phyloP scores from a whole-genome alignment of 1,139 yeast genomes.

The Candida sp. region DNA sequence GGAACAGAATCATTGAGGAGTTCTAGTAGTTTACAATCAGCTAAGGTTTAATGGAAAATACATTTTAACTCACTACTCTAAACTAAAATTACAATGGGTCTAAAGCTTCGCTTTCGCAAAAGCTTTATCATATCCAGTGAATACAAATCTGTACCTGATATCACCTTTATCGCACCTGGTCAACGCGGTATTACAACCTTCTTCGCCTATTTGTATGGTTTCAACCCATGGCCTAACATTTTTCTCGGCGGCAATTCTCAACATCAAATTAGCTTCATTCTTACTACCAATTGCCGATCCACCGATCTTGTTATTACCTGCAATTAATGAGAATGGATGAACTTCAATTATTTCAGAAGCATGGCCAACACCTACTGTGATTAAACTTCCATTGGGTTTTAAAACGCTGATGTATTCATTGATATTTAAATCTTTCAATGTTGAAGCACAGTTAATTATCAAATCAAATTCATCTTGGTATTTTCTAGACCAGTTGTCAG shows the following conservation, averaged over 20 bases:
- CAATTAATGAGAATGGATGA: slow-evolving; percentile 41
- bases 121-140: too few species aligned
- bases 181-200: slow-evolving; percentile 45
- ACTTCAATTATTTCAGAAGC: slow-evolving; percentile 27
- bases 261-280: slow-evolving; percentile 49
- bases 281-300: slow-evolving; percentile 45
- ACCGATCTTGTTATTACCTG: slow-evolving; percentile 38
- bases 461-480: slow-evolving; percentile 38
- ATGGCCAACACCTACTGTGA: slow-evolving; percentile 24
- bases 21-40: too few species aligned
- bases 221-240: slow-evolving; percentile 56
- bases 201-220: slow-evolving; percentile 47
- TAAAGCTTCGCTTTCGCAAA: neutral
- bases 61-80: too few species aligned
- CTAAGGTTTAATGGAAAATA: too few species aligned
- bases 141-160: neutral
- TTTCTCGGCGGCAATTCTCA: slow-evolving; percentile 49
- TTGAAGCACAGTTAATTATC: slow-evolving; percentile 49
- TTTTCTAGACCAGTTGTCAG: slow-evolving; percentile 31
- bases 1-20: too few species aligned
- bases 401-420: slow-evolving; percentile 18
- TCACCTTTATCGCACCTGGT: slow-evolving; percentile 33
- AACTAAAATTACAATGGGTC: too few species aligned
- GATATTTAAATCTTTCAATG: slow-evolving; percentile 27
- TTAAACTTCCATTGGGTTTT: slow-evolving; percentile 20